Conservation (phyloP, 2,329 filamentous ascomycete species). For the Paraconiothyrium brasiliense region DNA sequence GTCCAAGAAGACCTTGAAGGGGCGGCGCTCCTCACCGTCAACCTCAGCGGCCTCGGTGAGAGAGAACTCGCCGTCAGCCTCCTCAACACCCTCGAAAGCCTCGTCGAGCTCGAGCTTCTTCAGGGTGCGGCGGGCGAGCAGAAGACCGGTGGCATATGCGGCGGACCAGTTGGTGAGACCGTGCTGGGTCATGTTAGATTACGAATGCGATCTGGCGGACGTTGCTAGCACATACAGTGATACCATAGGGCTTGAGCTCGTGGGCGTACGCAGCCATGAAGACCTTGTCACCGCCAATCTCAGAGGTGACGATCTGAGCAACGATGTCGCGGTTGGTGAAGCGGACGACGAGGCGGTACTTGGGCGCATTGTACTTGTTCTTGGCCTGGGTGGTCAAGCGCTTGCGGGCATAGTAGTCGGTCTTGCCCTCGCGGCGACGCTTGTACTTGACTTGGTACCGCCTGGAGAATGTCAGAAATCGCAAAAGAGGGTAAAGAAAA, state of each 20-base stretch:
- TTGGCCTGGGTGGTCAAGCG: slow-evolving; percentile 99
- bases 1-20: slow-evolving; percentile 99
- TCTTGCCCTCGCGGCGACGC: slow-evolving; percentile 95
- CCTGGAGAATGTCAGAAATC: slow-evolving; percentile 58
- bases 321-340: slow-evolving; percentile 99
- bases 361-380: slow-evolving; percentile 99
- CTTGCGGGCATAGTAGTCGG: slow-evolving; percentile 99
- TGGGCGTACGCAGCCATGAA: slow-evolving; percentile 74
- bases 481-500: slow-evolving; percentile 17
- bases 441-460: slow-evolving; percentile 99
- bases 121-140: slow-evolving; percentile 95
- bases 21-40: slow-evolving; percentile 86
- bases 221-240: slow-evolving; percentile 62
- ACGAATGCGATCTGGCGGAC: neutral
- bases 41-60: slow-evolving; percentile 96
- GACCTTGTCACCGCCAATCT: slow-evolving; percentile 98
- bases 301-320: slow-evolving; percentile 94
- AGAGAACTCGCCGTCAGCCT: slow-evolving; percentile 94
- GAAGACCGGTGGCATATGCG: slow-evolving; percentile 94
- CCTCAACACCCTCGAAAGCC: slow-evolving; percentile 94
- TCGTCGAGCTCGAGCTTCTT: slow-evolving; percentile 97
- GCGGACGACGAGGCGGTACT: slow-evolving; percentile 99
- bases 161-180: slow-evolving; percentile 99
- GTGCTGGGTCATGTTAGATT: slow-evolving; percentile 59
- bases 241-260: slow-evolving; percentile 97